phyloP scores from a whole-genome alignment of 179 eudicot species.

The Drosera spatulata region DNA sequence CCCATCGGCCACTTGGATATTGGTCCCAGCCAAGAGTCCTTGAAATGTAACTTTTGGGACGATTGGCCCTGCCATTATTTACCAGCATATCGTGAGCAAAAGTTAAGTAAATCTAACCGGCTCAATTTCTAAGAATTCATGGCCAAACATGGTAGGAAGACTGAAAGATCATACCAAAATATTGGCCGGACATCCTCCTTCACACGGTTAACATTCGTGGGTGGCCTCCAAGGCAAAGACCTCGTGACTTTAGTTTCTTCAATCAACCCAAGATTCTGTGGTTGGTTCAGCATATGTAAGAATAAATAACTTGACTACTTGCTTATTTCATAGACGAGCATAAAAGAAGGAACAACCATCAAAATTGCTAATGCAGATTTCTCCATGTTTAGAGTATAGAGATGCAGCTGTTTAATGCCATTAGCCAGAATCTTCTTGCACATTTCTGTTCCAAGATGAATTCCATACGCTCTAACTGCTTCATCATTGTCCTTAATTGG shows the following conservation, averaged over 20 bases:
- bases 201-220: constrained; percentile 69
- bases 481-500: constrained; percentile 98
- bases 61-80: constrained; percentile 75
- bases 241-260: constrained; percentile 84
- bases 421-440: constrained; percentile 95
- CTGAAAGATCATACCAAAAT: constrained; percentile 51
- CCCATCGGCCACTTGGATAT: constrained; percentile 95
- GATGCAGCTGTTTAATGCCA: constrained; percentile 81
- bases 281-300: constrained; percentile 1
- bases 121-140: too few relatives aligned
- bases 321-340: background rate
- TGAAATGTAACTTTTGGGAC: constrained; percentile 90
- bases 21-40: constrained; percentile 92
- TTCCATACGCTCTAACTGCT: constrained; percentile 90
- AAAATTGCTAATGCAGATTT: constrained; percentile 91
- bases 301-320: background rate
- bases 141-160: background rate
- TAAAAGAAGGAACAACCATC: constrained; percentile 35
- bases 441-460: constrained; percentile 99
- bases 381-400: constrained; percentile 96
- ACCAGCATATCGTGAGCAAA: constrained; percentile 6
- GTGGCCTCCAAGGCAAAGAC: constrained; percentile 89
- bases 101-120: background rate
- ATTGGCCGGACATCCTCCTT: constrained; percentile 97
- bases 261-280: constrained; percentile 95